Evolutionary conservation across 495 filamentous ascomycete species (phyloP), one percentile per base, ranked within the genome.

Genomic region (Aspergillus mulundensis): DNA sequence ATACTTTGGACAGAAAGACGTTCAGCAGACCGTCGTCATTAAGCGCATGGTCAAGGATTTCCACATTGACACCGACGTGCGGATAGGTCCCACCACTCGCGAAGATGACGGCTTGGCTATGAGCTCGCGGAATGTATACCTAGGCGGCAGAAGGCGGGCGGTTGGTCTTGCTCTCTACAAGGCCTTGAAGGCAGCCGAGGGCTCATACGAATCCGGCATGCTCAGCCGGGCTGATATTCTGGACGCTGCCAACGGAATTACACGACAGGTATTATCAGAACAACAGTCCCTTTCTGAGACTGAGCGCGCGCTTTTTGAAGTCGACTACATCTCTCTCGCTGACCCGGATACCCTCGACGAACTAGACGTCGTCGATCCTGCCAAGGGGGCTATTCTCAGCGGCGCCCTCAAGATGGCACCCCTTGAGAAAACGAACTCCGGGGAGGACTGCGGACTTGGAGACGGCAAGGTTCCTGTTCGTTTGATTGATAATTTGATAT

Each of bases 1-100:
- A 1, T 99, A 96, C 67, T 97, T 99, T 70, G 94, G 94, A 1
- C 95, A 97, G 72, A 97, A 99, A 74, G 94, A 99, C 63, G 83
- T 97, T 16, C 94, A 99, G 72, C 94, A 99, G 73, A 95, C 90
- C 0, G 88, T 93, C 7, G 81, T 99, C 6, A 89, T 99, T 64
- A 83, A 81, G 68, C 81, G 88, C 7, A 81, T 99, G 84, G 88
- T 97, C 3, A 72, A 81, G 59, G 94, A 99, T 65, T 92, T 99
- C 59, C 86, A 88, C 66, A 63, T 97, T n/a, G 81, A 86, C 20
- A 87, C 82, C 2, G 80, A 90, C 42, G 83, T 97, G 1, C 75
- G 84, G 5, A 77, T 97, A 34, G 84, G 87, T 2, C 67, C 79
- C 5, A 98, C 94, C 1, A 69, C 81, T 38, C 77, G 94, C n/a